These are phyloP conservation scores for Cladorrhinum sp. DNA, from an alignment of 2,329 filamentous ascomycete genomes.

Conservation along the genomic window DNA sequence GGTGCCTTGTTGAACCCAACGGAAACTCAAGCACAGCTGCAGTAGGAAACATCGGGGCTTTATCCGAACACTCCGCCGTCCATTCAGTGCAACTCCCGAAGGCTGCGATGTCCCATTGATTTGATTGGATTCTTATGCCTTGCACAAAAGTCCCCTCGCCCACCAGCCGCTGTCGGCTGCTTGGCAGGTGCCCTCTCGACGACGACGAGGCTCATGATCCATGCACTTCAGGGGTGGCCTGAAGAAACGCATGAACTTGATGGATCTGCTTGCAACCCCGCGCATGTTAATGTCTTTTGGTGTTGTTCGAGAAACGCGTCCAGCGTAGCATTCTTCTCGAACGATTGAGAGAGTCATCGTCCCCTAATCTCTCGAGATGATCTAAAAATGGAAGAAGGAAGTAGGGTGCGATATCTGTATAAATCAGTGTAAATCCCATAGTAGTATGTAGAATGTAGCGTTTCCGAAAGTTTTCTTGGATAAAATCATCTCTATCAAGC, in stretches of 20 bases:
- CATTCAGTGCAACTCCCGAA: not conserved
- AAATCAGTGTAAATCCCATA: not conserved
- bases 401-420: not conserved
- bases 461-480: not conserved
- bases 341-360: not conserved
- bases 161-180: slow-evolving; percentile 1
- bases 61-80: not conserved
- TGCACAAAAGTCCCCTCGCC: not conserved
- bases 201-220: not conserved
- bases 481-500: not conserved
- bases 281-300: not conserved
- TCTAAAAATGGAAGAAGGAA: not conserved
- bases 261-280: slow-evolving; percentile 1
- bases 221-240: slow-evolving; percentile 10
- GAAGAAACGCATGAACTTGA: slow-evolving; percentile 19
- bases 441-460: not conserved
- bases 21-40: not conserved
- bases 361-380: not conserved
- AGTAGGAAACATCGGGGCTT: not conserved
- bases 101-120: slow-evolving; percentile 17
- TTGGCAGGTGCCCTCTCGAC: slow-evolving; percentile 3
- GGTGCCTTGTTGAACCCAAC: slow-evolving; percentile 4
- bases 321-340: not conserved
- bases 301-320: not conserved
- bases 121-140: slow-evolving; percentile 26